These are phyloP conservation scores for Filobasidium floriforme DNA, from an alignment of 768 basidiomycete genomes.

Conservation along the genomic window DNA sequence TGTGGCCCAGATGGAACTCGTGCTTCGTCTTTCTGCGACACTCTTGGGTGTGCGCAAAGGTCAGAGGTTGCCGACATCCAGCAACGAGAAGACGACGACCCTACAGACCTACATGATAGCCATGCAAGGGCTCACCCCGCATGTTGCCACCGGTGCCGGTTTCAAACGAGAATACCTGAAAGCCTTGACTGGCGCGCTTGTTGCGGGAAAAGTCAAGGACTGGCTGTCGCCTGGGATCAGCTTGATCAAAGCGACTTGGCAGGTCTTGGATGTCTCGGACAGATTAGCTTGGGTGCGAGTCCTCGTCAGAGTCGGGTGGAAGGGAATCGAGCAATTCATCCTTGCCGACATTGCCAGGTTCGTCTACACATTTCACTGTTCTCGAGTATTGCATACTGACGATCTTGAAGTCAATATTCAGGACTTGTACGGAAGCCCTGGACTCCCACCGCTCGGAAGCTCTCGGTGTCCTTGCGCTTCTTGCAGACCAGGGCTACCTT, in stretches of 20 bases:
- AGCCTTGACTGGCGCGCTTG: slow-evolving; percentile 28
- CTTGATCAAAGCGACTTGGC: slow-evolving; percentile 36
- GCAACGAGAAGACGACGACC: slow-evolving; percentile 18
- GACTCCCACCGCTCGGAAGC: slow-evolving; percentile 30
- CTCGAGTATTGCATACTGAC: background rate
- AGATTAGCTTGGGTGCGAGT: slow-evolving; percentile 33
- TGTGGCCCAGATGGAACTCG: slow-evolving; percentile 2
- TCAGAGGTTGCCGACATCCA: slow-evolving; percentile 29
- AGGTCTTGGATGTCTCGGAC: slow-evolving; percentile 27
- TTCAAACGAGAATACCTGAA: slow-evolving; percentile 24
- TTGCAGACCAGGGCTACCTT: slow-evolving; percentile 39
- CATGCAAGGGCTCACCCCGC: background rate
- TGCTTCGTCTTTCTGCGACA: slow-evolving; percentile 37
- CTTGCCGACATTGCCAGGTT: slow-evolving; percentile 39
- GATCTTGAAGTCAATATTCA: slow-evolving; percentile 7
- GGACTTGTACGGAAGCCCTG: slow-evolving; percentile 24
- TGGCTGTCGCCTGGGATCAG: slow-evolving; percentile 40
- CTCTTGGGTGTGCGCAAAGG: slow-evolving; percentile 38
- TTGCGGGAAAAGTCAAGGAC: slow-evolving; percentile 40
- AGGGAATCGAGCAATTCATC: slow-evolving; percentile 43
- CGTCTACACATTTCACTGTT: slow-evolving; percentile 7
- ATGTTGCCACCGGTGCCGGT: background rate
- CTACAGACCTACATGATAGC: slow-evolving; percentile 16
- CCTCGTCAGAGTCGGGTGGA: slow-evolving; percentile 34
- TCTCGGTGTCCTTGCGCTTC: slow-evolving; percentile 37